These are phyloP conservation scores for Corymbia calophylla DNA, from an alignment of 441 rosid species.

Conservation along the genomic window DNA sequence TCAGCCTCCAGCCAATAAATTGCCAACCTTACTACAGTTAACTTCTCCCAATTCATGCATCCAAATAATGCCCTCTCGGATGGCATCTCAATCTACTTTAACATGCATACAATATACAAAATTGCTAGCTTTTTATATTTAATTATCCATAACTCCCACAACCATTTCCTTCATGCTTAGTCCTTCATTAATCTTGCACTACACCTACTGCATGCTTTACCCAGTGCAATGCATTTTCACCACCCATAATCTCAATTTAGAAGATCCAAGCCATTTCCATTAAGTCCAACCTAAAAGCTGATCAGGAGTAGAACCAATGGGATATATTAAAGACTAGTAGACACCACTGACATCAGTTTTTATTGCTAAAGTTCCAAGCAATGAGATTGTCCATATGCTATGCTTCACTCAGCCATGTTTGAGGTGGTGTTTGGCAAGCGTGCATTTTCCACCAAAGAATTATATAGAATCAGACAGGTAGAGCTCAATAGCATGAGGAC, in stretches of 20 bases:
- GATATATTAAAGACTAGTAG: not conserved
- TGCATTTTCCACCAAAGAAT: not conserved
- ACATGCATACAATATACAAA: not conserved
- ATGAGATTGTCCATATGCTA: not conserved
- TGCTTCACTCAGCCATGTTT: not conserved
- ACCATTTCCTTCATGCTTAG: not conserved
- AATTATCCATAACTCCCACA: not conserved
- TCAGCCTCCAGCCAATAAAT: not conserved
- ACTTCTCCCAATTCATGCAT: not conserved
- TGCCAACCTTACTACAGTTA: not conserved
- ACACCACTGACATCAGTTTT: not conserved
- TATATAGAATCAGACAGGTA: not conserved
- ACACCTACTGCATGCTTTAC: not conserved
- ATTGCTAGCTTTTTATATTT: not conserved
- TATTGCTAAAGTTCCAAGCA: not conserved
- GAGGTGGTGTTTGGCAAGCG: not conserved
- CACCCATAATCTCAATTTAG: not conserved
- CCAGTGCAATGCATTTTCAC: not conserved
- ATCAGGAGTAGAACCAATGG: not conserved
- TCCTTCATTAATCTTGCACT: not conserved
- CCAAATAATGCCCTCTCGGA: not conserved
- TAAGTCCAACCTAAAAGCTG: not conserved
- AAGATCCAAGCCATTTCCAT: not conserved
- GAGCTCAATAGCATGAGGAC: not conserved
- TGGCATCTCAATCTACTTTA: not conserved